Base-by-base conservation (phyloP, 2,329 filamentous ascomycete genomes). In the Verruconis gallopava region DNA sequence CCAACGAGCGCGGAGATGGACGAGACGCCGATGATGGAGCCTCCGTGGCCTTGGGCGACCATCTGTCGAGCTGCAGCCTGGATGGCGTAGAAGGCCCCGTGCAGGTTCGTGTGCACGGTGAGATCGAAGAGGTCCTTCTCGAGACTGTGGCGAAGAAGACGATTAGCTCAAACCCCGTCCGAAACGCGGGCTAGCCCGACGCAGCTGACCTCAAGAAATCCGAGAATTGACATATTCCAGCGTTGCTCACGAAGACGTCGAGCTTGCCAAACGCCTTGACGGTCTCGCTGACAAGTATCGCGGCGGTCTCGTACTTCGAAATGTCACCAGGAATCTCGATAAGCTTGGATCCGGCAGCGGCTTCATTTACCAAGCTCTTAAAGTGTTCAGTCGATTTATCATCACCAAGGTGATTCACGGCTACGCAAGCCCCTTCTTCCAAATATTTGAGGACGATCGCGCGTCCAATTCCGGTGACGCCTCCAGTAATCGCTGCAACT, bases 21-120 rank as follows among this genome's bases (percentile, higher is more conserved):
- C 5, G 74, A 79, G 30, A 88, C 69, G 42, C 74, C 81, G 49
- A 86, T 89, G 53, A 94, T 91, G 52, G 75, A 79, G 22, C 86
- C 86, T 13, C 85, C 84, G 0, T 73, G 60, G 0, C 78, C 75
- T 2, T 68, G 64, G 22, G 62, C 63, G 0, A 80, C 77, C 81
- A 94, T 91, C 57, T 91, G 84, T 2, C 79, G 73, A 1, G 84
- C 85, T 2, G 85, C 86, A 0, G 85, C 83, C 66, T 93, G 86
- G 17, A 82, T 79, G 25, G 83, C 72, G 65, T 86, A 88, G 65
- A 93, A 93, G n/a, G 85, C 82, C 35, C 86, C 86, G 50, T 80
- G 77, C 49, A 94, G 76, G 62, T 94, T 94, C 38, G 83, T 89
- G 28, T 73, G 67, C 32, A 93, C 67, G 2, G 85, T 93, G 42